Evolutionary conservation across 2,329 filamentous ascomycete genomes (phyloP), one percentile per base, ranked within the genome.

Genomic region (Diplodia scrobiculata): DNA sequence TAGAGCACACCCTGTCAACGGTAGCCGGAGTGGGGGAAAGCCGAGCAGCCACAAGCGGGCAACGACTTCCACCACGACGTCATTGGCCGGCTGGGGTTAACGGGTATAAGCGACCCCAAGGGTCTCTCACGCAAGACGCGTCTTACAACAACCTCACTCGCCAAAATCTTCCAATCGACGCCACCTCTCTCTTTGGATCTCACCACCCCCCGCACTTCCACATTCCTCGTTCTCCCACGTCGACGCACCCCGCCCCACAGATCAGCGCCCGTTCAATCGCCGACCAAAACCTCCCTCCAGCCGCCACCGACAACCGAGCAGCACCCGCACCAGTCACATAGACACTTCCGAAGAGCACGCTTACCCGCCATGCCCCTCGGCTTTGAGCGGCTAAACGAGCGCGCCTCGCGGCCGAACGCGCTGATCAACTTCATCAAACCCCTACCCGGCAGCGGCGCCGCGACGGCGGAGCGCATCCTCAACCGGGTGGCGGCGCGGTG

Each of bases 381-480:
- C 63, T 90, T 92, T 73, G 86, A 91, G 79, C 86, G 91, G 68
- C 82, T 96, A 60, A 96, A 96, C 73, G 88, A 87, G 71, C 89
- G 85, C 73, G 85, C 83, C 53, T 86, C 89, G 64, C 88, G 90
- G 67, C 91, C 91, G 7, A 96, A 95, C 72, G 82, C 86, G 25
- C 85, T 87, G 68, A 91, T 96, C 71, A 86, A 91, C 74, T 96
- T 96, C 80, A 94, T 96, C 79, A 92, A 92, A 73, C 88, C 91
- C 1, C 81, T 93, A 0, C 83, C 87, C 14, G 89, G 90, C 0
- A 79, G 84, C 0, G 69, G 71, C 36, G 67, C 73, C 32, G n/a
- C 69, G 3, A 72, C 68, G n/a, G 75, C 77, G 50, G 72, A 73
- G 41, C 68, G 68, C 45, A 75, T 79, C 21, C 73, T 79, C 58